These are phyloP conservation scores for Blastobotrys muscicola DNA, from an alignment of 805 yeast species.

Conservation along the genomic window DNA sequence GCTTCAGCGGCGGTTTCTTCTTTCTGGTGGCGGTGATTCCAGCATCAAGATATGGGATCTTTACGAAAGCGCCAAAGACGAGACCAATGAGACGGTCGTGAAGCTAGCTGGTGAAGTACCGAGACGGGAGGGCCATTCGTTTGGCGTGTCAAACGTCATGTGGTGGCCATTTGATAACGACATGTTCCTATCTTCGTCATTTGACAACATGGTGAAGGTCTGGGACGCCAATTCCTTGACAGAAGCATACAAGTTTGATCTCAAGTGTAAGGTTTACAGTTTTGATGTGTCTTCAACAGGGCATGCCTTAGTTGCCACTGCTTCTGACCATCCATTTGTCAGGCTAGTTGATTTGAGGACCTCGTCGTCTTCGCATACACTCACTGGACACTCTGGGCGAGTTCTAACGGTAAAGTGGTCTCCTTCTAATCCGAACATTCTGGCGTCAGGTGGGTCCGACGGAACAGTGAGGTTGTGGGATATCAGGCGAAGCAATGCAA, in stretches of 20 bases:
- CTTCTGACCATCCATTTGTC: slow-evolving; percentile 58
- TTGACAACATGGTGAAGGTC: slow-evolving; percentile 63
- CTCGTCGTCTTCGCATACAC: slow-evolving; percentile 61
- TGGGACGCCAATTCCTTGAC: slow-evolving; percentile 69
- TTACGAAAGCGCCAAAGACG: slow-evolving; percentile 18
- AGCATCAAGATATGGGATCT: slow-evolving; percentile 60
- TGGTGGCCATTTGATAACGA: slow-evolving; percentile 94
- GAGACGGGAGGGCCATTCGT: slow-evolving; percentile 42
- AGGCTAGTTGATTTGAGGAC: slow-evolving; percentile 67
- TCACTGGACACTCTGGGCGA: slow-evolving; percentile 51
- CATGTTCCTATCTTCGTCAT: slow-evolving; percentile 73
- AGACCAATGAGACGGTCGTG: slow-evolving; percentile 6
- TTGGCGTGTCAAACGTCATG: slow-evolving; percentile 59
- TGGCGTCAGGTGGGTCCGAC: slow-evolving; percentile 74
- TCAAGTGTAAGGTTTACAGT: slow-evolving; percentile 54
- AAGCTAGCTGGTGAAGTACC: slow-evolving; percentile 9
- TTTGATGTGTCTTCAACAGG: slow-evolving; percentile 50
- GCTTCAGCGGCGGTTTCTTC: slow-evolving; percentile 35
- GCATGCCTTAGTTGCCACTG: slow-evolving; percentile 56
- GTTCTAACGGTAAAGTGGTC: slow-evolving; percentile 64
- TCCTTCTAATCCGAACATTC: slow-evolving; percentile 47
- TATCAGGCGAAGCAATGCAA: slow-evolving; percentile 55
- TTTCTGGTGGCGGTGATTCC: slow-evolving; percentile 71
- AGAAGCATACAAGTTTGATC: slow-evolving; percentile 57
- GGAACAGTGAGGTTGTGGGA: slow-evolving; percentile 86